These are phyloP conservation scores for Calocybe indica DNA, from an alignment of 768 basidiomycete species.

Conservation along the genomic window DNA sequence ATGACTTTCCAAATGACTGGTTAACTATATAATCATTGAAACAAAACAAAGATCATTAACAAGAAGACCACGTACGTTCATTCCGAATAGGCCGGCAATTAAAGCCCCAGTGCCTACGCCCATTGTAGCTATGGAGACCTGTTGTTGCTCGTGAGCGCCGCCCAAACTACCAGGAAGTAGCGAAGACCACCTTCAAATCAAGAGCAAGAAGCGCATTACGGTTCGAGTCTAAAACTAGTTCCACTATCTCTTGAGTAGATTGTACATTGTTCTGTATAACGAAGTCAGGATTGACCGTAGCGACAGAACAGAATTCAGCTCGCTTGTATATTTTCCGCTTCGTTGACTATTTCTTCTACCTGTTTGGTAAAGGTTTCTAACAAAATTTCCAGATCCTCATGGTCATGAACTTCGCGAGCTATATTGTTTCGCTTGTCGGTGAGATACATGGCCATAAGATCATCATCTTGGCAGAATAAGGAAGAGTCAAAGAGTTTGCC, in stretches of 20 bases:
- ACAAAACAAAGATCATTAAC: slow-evolving; percentile 9
- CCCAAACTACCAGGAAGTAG: slow-evolving; percentile 3
- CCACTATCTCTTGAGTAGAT: slow-evolving; percentile 97
- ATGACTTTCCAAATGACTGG: slow-evolving; percentile 65
- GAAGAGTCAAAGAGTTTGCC: not conserved
- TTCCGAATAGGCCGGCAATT: slow-evolving; percentile 88
- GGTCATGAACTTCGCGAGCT: slow-evolving; percentile 65
- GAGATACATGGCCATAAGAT: slow-evolving; percentile 92
- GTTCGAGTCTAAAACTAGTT: slow-evolving; percentile 93
- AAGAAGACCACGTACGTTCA: slow-evolving; percentile 68
- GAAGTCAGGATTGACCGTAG: not conserved
- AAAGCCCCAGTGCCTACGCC: slow-evolving; percentile 89
- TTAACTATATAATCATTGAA: slow-evolving; percentile 41
- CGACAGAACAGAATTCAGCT: slow-evolving; percentile 9
- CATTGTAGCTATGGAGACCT: slow-evolving; percentile 93
- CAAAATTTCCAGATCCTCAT: slow-evolving; percentile 89
- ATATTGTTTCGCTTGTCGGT: slow-evolving; percentile 70
- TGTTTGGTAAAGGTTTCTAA: slow-evolving; percentile 96
- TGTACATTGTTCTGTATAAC: slow-evolving; percentile 77
- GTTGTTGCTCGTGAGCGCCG: not conserved
- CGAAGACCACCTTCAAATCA: slow-evolving; percentile 67
- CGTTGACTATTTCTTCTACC: slow-evolving; percentile 93
- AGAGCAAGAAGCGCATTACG: slow-evolving; percentile 88
- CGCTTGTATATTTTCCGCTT: slow-evolving; percentile 84
- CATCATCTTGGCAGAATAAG: slow-evolving; percentile 63